Evolutionary conservation across 345 rosid genomes (phyloP).

Genomic region (Orychophragmus violaceus): DNA sequence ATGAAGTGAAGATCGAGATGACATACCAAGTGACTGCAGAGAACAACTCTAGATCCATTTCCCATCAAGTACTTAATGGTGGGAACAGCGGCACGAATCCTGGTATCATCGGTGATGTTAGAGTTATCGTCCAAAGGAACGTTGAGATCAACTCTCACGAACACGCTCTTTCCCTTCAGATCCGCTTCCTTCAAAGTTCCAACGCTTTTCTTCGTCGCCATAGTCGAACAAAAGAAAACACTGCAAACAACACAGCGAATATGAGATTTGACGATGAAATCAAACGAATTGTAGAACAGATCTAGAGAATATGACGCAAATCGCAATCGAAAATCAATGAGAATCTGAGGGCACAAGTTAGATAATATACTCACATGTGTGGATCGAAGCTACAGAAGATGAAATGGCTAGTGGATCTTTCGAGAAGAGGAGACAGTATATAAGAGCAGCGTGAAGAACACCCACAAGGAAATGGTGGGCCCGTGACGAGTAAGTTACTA

Average conservation of each 20-base stretch:
- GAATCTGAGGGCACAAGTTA: neutral
- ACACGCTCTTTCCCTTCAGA: constrained; percentile 91
- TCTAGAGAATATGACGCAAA: neutral
- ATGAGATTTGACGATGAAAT: constrained; percentile 6
- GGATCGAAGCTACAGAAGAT: neutral
- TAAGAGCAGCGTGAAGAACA: constrained; percentile 21
- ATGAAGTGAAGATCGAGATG: neutral
- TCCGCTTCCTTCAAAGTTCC: constrained; percentile 66
- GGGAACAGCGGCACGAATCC: constrained; percentile 87
- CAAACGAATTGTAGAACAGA: neutral
- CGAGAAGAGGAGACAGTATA: constrained; percentile 3
- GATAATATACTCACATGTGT: constrained; percentile 19
- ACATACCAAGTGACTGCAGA: constrained; percentile 87
- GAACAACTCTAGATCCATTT: constrained; percentile 90
- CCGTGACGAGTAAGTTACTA: neutral
- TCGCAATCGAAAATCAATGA: neutral
- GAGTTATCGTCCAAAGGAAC: constrained; percentile 90
- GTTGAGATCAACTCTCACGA: constrained; percentile 89
- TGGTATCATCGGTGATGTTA: constrained; percentile 93
- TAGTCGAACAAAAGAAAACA: constrained; percentile 28
- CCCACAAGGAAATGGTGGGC: neutral
- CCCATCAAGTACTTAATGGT: constrained; percentile 85
- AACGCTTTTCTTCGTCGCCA: constrained; percentile 92
- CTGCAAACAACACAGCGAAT: neutral
- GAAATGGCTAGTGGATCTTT: constrained; percentile 23